phyloP scores from a whole-genome alignment of 1,139 yeast species.

The Nematodospora anomalae region DNA sequence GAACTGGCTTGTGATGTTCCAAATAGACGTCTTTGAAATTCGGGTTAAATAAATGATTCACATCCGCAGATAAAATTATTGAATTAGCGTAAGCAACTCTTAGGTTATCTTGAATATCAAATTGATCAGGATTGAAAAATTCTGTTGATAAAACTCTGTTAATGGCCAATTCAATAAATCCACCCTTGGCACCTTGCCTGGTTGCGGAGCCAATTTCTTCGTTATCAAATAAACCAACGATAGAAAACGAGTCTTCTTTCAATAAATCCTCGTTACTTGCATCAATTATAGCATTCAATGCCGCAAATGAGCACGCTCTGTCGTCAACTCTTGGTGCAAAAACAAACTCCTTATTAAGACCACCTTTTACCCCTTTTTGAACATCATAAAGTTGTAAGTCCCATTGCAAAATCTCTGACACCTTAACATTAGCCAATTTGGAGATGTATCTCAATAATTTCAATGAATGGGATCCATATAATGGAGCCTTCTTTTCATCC shows the following conservation, averaged over 20 bases:
- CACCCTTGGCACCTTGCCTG: constrained; percentile 45
- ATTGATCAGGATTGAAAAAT: constrained; percentile 17
- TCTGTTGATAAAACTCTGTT: constrained; percentile 32
- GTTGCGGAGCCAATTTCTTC: constrained; percentile 48
- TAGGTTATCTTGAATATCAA: constrained; percentile 25
- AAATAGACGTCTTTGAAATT: constrained; percentile 62
- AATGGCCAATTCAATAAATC: constrained; percentile 36
- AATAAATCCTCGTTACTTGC: constrained; percentile 19
- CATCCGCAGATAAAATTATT: constrained; percentile 48
- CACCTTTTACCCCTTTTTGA: constrained; percentile 44
- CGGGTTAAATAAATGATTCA: constrained; percentile 64
- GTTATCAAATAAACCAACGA: constrained; percentile 43
- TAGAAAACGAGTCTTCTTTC: constrained; percentile 31
- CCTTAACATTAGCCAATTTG: constrained; percentile 26
- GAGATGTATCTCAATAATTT: constrained; percentile 36
- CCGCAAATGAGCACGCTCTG: constrained; percentile 44
- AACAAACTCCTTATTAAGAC: constrained; percentile 39
- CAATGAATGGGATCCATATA: constrained; percentile 40
- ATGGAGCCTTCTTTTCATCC: constrained; percentile 35
- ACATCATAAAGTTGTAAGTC: constrained; percentile 46
- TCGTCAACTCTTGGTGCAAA: constrained; percentile 49
- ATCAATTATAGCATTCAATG: constrained; percentile 36
- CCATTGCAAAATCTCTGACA: constrained; percentile 30
- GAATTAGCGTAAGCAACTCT: constrained; percentile 35
- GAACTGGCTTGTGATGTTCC: constrained; percentile 72